Conservation (phyloP, 2,329 filamentous ascomycete species). For the Tolypocladium album region DNA sequence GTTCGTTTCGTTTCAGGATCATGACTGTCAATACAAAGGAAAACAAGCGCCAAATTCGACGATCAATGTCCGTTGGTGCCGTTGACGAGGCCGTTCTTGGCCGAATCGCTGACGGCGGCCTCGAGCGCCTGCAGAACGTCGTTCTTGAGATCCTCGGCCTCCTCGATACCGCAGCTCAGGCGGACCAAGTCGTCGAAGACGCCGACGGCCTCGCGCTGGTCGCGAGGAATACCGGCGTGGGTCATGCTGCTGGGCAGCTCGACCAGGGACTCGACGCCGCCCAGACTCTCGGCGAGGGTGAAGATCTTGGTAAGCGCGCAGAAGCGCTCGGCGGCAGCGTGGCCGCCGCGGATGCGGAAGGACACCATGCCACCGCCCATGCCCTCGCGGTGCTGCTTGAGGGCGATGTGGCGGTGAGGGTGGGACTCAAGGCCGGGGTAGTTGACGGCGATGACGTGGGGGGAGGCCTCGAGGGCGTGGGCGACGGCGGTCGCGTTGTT, state of each 20-base stretch:
- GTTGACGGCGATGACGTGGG: constrained; percentile 81
- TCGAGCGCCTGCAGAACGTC: constrained; percentile 80
- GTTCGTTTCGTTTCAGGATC: neutral
- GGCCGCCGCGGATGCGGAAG: constrained; percentile 84
- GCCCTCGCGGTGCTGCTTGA: constrained; percentile 85
- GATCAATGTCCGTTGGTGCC: constrained; percentile 15
- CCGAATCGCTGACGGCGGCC: constrained; percentile 44
- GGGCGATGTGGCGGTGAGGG: constrained; percentile 72
- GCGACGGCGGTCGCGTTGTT: constrained; percentile 74
- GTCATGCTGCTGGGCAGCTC: constrained; percentile 96
- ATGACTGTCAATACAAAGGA: neutral
- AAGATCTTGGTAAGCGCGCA: constrained; percentile 85
- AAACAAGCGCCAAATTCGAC: neutral
- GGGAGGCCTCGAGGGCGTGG: constrained; percentile 63
- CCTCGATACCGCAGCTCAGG: constrained; percentile 90
- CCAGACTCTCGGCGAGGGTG: constrained; percentile 84
- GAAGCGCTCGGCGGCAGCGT: constrained; percentile 79
- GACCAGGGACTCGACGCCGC: constrained; percentile 83
- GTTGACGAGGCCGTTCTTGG: constrained; percentile 15
- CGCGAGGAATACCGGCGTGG: constrained; percentile 85
- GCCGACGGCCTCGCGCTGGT: constrained; percentile 82
- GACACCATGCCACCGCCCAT: constrained; percentile 97
- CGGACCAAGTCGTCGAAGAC: constrained; percentile 92
- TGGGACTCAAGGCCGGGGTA: constrained; percentile 89
- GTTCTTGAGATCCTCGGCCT: constrained; percentile 68